Percentiles rank a stretch among this genome's conserved stretches.
These are phyloP conservation scores for Schoenoplectus triqueter DNA, from an alignment of 202 grass and related monocot genomes.

Conservation along the genomic window DNA sequence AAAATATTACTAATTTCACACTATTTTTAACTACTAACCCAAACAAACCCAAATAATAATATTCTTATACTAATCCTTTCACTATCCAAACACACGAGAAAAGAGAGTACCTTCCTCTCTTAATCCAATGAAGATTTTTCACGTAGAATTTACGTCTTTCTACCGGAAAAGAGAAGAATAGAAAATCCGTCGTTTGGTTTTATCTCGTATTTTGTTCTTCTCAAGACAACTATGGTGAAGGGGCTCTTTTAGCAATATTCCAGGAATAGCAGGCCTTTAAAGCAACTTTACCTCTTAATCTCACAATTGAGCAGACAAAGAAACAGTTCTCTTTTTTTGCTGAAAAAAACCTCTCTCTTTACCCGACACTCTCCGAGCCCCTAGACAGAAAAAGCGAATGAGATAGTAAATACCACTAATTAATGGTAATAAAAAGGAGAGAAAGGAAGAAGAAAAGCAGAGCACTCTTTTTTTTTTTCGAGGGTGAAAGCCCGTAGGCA, in stretches of 20 bases:
- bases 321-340: constrained; percentile 22
- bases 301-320: constrained; percentile 38
- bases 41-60: no score
- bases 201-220: constrained; percentile 14
- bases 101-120: not conserved
- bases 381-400: constrained; percentile 7
- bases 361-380: not conserved
- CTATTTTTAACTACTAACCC: no score
- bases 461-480: constrained; percentile 3
- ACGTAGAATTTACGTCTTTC: constrained; percentile 11
- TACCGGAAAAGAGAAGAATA: constrained; percentile 12
- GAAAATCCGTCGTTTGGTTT: constrained; percentile 11
- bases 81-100: not conserved
- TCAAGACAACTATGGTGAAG: constrained; percentile 21
- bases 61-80: not conserved
- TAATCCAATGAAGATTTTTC: constrained; percentile 18
- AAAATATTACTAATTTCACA: no score
- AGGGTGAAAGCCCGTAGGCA: not conserved
- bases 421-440: constrained; percentile 38
- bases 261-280: constrained; percentile 37
- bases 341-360: constrained; percentile 12
- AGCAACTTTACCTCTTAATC: constrained; percentile 37
- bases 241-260: constrained; percentile 36
- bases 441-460: constrained; percentile 7
- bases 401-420: constrained; percentile 27